A percentile compares a stretch with the other conserved stretches of the same genome.
These are phyloP conservation scores for Hypoxylon lienhwacheense DNA, from an alignment of 495 filamentous ascomycete species.

Conservation along the genomic window DNA sequence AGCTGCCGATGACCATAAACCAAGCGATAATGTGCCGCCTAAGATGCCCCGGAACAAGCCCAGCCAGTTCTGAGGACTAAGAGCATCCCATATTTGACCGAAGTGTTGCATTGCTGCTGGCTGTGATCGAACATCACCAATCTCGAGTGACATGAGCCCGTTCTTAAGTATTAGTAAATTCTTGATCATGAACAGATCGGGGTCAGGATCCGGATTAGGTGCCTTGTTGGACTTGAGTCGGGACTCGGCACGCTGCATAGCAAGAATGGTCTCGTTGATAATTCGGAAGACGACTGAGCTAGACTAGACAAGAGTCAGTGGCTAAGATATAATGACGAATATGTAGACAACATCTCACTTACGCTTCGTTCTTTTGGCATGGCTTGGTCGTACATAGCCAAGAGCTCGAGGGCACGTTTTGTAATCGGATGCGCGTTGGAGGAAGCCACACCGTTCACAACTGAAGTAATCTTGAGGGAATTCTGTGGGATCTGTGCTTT, in stretches of 20 bases:
- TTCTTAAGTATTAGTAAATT: constrained; percentile 90
- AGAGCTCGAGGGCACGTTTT: constrained; percentile 76
- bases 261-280: constrained; percentile 49
- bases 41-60: constrained; percentile 46
- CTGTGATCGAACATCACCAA: constrained; percentile 76
- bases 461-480: constrained; percentile 47
- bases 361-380: constrained; percentile 72
- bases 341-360: constrained; percentile 42
- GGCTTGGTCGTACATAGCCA: constrained; percentile 75
- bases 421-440: constrained; percentile 61
- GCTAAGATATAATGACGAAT: too few species aligned
- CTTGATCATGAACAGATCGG: constrained; percentile 85
- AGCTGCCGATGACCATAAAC: constrained; percentile 39
- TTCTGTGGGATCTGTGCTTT: constrained; percentile 46
- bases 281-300: constrained; percentile 53
- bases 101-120: constrained; percentile 65
- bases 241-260: constrained; percentile 56
- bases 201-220: constrained; percentile 60
- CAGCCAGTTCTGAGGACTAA: constrained; percentile 53
- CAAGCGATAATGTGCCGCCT: constrained; percentile 42
- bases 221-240: constrained; percentile 45
- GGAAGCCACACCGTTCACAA: constrained; percentile 56
- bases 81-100: constrained; percentile 73
- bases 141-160: constrained; percentile 89
- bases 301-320: constrained; percentile 50